Conservation (phyloP, 306 rosid species). For the Gillenia trifoliata region DNA sequence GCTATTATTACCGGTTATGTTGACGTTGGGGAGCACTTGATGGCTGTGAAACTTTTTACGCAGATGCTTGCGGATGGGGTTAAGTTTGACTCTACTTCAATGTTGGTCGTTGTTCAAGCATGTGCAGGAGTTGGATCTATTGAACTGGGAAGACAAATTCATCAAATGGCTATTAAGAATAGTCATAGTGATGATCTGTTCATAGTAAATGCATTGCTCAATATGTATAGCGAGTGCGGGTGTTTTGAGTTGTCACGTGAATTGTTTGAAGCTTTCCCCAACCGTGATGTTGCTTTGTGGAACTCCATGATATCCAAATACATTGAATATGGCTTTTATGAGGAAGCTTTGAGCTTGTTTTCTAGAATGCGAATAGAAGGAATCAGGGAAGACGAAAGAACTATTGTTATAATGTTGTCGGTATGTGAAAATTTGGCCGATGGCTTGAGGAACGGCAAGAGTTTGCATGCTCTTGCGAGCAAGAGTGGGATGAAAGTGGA, state of each 20-base stretch:
- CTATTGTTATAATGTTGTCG: conserved; percentile 28
- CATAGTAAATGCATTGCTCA: conserved; percentile 30
- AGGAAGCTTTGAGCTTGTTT: conserved; percentile 31
- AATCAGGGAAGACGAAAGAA: conserved; percentile 30
- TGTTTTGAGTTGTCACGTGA: conserved; percentile 18
- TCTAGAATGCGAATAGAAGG: conserved; percentile 23
- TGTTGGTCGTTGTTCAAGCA: conserved; percentile 36
- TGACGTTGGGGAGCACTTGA: conserved; percentile 30
- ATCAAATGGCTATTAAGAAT: conserved; percentile 41
- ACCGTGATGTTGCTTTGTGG: conserved; percentile 43
- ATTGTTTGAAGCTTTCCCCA: conserved; percentile 25
- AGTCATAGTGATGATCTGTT: conserved; percentile 23
- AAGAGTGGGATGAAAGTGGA: conserved; percentile 29
- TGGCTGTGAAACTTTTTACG: conserved; percentile 26
- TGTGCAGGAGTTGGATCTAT: conserved; percentile 28
- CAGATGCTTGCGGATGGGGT: conserved; percentile 29
- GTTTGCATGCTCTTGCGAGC: conserved; percentile 34
- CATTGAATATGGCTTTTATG: conserved; percentile 23
- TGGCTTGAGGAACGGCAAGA: conserved; percentile 25
- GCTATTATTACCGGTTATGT: conserved; percentile 34
- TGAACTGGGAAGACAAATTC: conserved; percentile 34
- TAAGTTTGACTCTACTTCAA: conserved; percentile 33
- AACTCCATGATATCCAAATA: conserved; percentile 40
- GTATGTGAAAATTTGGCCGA: conserved; percentile 19
- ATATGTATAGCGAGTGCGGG: conserved; percentile 35